A percentile compares a stretch with the other conserved stretches of the same genome.
Evolutionary conservation across 371 early-diverging fungal species (phyloP).

Genomic region (Actinomortierella wolfii): DNA sequence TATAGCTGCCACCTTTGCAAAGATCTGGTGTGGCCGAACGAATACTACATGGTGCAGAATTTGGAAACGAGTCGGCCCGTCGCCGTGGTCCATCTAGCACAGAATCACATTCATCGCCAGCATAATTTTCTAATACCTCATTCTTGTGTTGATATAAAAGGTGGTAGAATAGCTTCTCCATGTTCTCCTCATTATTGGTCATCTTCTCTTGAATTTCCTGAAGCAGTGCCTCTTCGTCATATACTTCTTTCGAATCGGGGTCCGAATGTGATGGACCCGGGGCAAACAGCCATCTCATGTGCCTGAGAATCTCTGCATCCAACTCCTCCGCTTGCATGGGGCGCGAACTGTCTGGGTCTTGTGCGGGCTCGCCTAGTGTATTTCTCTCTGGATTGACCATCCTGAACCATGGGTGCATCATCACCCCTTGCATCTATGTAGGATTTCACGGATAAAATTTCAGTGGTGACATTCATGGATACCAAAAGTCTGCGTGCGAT

Average conservation of each 20-base stretch:
- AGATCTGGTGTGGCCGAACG: slow-evolving; percentile 33
- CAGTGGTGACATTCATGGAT: slow-evolving; percentile 49
- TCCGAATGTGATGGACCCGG: slow-evolving; percentile 42
- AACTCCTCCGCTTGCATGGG: slow-evolving; percentile 33
- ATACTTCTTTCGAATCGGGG: slow-evolving; percentile 45
- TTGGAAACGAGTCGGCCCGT: slow-evolving; percentile 47
- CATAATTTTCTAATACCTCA: slow-evolving; percentile 54
- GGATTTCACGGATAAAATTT: slow-evolving; percentile 52
- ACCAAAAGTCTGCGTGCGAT: neutral
- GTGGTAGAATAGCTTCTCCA: slow-evolving; percentile 68
- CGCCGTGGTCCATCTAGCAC: slow-evolving; percentile 42
- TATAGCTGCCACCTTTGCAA: slow-evolving; percentile 1
- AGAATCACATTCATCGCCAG: slow-evolving; percentile 22
- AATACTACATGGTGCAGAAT: slow-evolving; percentile 16
- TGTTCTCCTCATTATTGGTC: slow-evolving; percentile 42
- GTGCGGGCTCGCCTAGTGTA: slow-evolving; percentile 29
- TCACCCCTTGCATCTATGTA: slow-evolving; percentile 55
- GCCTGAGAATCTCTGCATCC: slow-evolving; percentile 49
- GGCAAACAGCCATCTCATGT: slow-evolving; percentile 48
- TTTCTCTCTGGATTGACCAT: slow-evolving; percentile 31
- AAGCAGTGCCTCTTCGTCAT: slow-evolving; percentile 49
- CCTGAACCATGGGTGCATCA: slow-evolving; percentile 66
- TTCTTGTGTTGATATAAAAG: slow-evolving; percentile 57
- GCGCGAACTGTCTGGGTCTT: slow-evolving; percentile 29
- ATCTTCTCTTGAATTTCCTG: slow-evolving; percentile 44